These are phyloP conservation scores for Discostella stelligeroides DNA, from an alignment of 108 stramenopile species.

Conservation along the genomic window DNA sequence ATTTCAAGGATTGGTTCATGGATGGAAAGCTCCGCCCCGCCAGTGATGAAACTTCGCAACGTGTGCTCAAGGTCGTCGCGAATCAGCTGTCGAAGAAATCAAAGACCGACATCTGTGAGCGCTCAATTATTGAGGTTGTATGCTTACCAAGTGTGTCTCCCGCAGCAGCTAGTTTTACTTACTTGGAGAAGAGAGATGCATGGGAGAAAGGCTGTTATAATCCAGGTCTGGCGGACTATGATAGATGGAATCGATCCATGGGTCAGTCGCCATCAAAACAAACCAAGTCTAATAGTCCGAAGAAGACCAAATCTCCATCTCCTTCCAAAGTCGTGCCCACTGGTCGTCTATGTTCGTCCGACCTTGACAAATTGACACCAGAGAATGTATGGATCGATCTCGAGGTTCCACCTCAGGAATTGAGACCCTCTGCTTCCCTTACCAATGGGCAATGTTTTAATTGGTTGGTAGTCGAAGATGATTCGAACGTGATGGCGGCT, in stretches of 20 bases:
- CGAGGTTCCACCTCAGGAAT: constrained; percentile 67
- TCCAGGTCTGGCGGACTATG: constrained; percentile 66
- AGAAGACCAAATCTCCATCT: constrained; percentile 2
- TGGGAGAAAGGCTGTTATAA: constrained; percentile 70
- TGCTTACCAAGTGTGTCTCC: constrained; percentile 70
- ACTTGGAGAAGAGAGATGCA: constrained; percentile 73
- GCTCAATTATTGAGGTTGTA: constrained; percentile 43
- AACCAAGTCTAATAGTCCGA: constrained; percentile 8
- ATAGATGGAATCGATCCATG: constrained; percentile 26
- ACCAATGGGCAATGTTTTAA: constrained; percentile 88
- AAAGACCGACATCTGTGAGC: constrained; percentile 6
- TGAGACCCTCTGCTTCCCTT: constrained; percentile 79
- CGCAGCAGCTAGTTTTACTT: constrained; percentile 69
- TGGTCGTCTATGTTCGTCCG: constrained; percentile 31
- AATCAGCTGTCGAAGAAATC: constrained; percentile 33
- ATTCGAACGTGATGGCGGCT: constrained; percentile 17
- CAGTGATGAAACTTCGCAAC: constrained; percentile 50
- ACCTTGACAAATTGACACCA: constrained; percentile 45
- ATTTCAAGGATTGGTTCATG: constrained; percentile 68
- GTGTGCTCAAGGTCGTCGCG: constrained; percentile 42
- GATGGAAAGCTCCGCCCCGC: constrained; percentile 55
- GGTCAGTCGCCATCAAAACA: neutral
- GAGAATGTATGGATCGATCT: constrained; percentile 68
- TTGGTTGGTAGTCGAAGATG: constrained; percentile 70
- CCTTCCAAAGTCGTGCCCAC: constrained; percentile 26